A percentile compares a stretch with the other conserved stretches of the same genome.
These are phyloP conservation scores for Leccinum boreale DNA, from an alignment of 768 basidiomycete genomes.

Conservation along the genomic window DNA sequence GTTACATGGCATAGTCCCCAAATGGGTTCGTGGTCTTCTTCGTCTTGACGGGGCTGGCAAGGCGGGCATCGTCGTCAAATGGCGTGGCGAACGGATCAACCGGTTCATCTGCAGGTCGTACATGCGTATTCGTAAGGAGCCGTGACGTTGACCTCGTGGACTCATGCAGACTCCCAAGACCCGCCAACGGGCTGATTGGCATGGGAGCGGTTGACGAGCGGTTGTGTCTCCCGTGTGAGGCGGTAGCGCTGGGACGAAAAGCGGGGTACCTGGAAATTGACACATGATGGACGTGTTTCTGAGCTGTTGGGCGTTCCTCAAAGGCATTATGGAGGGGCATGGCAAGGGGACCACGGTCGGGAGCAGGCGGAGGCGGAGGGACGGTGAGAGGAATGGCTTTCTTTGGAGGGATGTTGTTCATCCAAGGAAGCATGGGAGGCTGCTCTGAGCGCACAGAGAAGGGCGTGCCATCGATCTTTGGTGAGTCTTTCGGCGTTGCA, in stretches of 20 bases:
- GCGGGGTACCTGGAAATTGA: slow-evolving; percentile 17
- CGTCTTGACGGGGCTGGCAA: slow-evolving; percentile 28
- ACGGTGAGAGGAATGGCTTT: slow-evolving; percentile 35
- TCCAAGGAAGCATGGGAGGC: slow-evolving; percentile 25
- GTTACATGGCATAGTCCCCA: slow-evolving; percentile 32
- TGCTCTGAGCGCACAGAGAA: slow-evolving; percentile 28
- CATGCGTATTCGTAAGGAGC: slow-evolving; percentile 42
- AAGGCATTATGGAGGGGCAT: slow-evolving; percentile 45
- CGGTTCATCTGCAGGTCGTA: slow-evolving; percentile 33
- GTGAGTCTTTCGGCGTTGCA: slow-evolving; percentile 23
- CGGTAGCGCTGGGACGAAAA: slow-evolving; percentile 2
- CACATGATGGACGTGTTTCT: slow-evolving; percentile 15
- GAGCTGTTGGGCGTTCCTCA: slow-evolving; percentile 16
- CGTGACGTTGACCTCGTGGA: slow-evolving; percentile 40
- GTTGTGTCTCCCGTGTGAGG: slow-evolving; percentile 17
- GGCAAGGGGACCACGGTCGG: slow-evolving; percentile 28
- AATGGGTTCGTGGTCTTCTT: slow-evolving; percentile 59
- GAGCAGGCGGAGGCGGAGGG: slow-evolving; percentile 31
- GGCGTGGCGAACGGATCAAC: slow-evolving; percentile 69
- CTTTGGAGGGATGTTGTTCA: slow-evolving; percentile 22
- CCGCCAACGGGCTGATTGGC: slow-evolving; percentile 10
- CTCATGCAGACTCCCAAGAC: slow-evolving; percentile 17
- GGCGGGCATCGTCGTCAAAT: slow-evolving; percentile 67
- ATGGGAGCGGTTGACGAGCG: slow-evolving; percentile 22
- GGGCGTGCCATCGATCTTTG: slow-evolving; percentile 29